Percentiles rank a stretch among this genome's conserved stretches.
phyloP scores from a whole-genome alignment of 2,329 filamentous ascomycete genomes.

The Talaromyces sp. region DNA sequence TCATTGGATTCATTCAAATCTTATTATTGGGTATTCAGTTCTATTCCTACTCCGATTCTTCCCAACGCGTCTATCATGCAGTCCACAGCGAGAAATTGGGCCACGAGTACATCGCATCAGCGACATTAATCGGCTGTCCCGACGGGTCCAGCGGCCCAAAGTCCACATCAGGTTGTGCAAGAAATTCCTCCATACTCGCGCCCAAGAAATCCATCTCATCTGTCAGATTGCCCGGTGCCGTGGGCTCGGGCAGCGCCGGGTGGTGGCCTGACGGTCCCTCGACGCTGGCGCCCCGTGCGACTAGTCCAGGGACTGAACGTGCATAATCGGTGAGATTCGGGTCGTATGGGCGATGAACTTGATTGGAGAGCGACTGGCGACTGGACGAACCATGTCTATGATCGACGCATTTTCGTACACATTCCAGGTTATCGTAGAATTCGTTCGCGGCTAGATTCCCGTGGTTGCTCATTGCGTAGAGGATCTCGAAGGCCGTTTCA shows the following conservation, averaged over 20 bases:
- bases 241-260: constrained; percentile 8
- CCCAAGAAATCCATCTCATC: constrained; percentile 21
- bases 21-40: too few species aligned
- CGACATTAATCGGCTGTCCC: constrained; percentile 14
- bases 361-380: neutral
- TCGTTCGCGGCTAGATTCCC: constrained; percentile 35
- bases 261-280: constrained; percentile 1
- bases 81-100: constrained; percentile 22
- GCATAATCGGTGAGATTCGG: neutral
- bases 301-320: neutral
- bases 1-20: too few species aligned
- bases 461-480: constrained; percentile 29
- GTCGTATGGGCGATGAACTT: neutral
- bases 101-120: constrained; percentile 22
- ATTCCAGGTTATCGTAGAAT: constrained; percentile 31
- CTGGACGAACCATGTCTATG: neutral
- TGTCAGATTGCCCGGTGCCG: neutral
- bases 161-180: constrained; percentile 18
- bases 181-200: constrained; percentile 24
- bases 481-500: constrained; percentile 30
- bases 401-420: constrained; percentile 16
- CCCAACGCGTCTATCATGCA: constrained; percentile 4
- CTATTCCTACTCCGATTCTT: neutral
- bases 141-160: constrained; percentile 19
- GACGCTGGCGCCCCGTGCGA: neutral